Base-by-base conservation (phyloP, 306 rosid genomes). In the Dalbergia oliveri region DNA sequence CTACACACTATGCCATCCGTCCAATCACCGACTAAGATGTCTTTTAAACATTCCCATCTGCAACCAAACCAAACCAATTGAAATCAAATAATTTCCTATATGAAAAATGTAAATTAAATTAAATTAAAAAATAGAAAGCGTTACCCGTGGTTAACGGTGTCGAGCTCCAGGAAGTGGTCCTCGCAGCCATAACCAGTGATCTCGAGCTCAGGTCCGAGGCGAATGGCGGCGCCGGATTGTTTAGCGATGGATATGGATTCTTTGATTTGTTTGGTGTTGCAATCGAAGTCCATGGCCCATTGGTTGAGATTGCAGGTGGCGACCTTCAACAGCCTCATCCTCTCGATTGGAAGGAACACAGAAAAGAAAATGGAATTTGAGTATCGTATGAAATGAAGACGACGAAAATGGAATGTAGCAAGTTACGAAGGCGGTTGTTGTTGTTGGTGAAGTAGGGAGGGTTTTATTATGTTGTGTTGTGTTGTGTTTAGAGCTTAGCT, bases 241-340 rank as follows among this genome's bases (percentile, higher is more conserved):
- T 90, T 95, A 43, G 96, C 92, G 69, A 71, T 45, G 11, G 82
- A 68, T 49, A 95, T 88, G 11, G 99, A 95, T 5, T 89, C 85
- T 79, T 90, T 93, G 84, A 93, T 95, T 88, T 83, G 86, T 41
- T 87, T 84, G 2, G 86, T 34, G 84, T 95, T 95, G 81, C 76
- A 88, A 69, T 93, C 94, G 75, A 93, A 91, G 80, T 95, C 99
- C 99, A 95, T 91, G 39, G 99, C 99, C 98, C 99, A 95, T 84
- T 95, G 99, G 84, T 95, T 95, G 34, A 95, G 87, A 84, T 91
- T 95, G 82, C 98, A 95, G 16, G 98, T 90, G 1, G 99, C 99
- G 23, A 91, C 94, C 61, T 90, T 95, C 88, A 95, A 86, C 56
- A 93, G 80, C 90, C 99, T 95, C 98, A 93, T 94, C 81, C 1